Percentiles rank a stretch among this genome's conserved stretches.
Evolutionary conservation across 225 moss, liverwort and hornwort genomes (phyloP).

Genomic region (Anthoceros angustus): DNA sequence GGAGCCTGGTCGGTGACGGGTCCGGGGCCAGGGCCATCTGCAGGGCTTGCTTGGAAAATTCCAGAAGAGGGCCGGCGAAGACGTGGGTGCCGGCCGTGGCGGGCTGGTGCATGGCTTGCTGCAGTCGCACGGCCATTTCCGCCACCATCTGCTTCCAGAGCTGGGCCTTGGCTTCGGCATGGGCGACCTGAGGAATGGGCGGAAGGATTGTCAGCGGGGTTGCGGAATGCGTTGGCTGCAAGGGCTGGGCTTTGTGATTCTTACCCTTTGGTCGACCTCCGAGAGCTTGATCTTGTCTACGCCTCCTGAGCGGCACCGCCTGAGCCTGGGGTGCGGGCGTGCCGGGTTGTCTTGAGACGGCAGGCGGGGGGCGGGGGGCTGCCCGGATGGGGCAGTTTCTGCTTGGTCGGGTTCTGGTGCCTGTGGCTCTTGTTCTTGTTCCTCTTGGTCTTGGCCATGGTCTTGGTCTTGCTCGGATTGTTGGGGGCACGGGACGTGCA

Average conservation of each 20-base stretch:
- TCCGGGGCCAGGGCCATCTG: slow-evolving; percentile 32
- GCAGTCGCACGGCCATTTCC: slow-evolving; percentile 63
- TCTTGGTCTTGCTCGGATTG: slow-evolving; percentile 2
- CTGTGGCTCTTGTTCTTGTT: background rate
- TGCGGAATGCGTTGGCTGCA: background rate
- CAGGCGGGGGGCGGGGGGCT: background rate
- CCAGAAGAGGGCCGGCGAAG: slow-evolving; percentile 47
- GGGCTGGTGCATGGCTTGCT: slow-evolving; percentile 56
- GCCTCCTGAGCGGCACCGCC: background rate
- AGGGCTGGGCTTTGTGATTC: background rate
- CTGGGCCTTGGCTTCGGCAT: slow-evolving; percentile 45
- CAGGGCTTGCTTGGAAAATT: slow-evolving; percentile 55
- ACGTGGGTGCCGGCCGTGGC: slow-evolving; percentile 41
- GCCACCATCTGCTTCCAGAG: slow-evolving; percentile 56
- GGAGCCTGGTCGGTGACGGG: background rate
- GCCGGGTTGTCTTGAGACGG: background rate
- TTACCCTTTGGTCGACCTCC: background rate
- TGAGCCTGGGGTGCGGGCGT: background rate
- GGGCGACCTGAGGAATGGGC: slow-evolving; percentile 17
- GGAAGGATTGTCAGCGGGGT: background rate
- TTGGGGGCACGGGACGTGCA: slow-evolving; percentile 23
- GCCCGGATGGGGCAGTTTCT: background rate
- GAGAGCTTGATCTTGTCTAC: background rate
- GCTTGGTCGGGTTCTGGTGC: background rate
- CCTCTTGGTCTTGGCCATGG: background rate